These are phyloP conservation scores for Rhynchospora tenuis DNA, from an alignment of 176 grass and related monocot genomes.

Conservation along the genomic window DNA sequence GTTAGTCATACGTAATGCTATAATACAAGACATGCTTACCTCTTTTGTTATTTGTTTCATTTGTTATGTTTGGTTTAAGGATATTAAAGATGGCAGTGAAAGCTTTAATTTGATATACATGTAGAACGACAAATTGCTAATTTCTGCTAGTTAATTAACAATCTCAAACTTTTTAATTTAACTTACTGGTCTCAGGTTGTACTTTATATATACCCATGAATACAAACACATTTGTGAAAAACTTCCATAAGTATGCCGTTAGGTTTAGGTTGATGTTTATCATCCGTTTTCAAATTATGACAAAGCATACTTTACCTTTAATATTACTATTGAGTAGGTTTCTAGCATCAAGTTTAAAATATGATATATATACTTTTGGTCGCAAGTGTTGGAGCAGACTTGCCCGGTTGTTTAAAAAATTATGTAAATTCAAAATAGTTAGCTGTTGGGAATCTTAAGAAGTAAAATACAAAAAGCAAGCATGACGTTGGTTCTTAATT, in stretches of 20 bases:
- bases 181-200: no score
- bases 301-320: not conserved
- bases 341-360: not conserved
- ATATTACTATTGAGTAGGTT: not conserved
- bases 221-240: not conserved
- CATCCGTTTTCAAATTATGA: not conserved
- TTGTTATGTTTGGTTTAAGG: no score
- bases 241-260: not conserved
- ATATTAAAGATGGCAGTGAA: not conserved
- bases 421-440: not conserved
- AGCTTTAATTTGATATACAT: not conserved
- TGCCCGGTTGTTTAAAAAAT: not conserved
- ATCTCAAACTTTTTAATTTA: no score
- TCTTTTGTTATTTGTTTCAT: no score
- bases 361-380: not conserved
- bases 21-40: not conserved
- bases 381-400: not conserved
- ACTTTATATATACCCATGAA: no score
- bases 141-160: no score
- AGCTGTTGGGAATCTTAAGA: not conserved
- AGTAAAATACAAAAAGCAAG: not conserved
- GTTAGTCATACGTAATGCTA: not conserved
- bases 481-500: not conserved
- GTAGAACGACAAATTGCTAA: no score
- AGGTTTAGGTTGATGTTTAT: not conserved